Evolutionary conservation across 306 rosid species (phyloP).

Genomic region (Hylodesmum podocarpum): DNA sequence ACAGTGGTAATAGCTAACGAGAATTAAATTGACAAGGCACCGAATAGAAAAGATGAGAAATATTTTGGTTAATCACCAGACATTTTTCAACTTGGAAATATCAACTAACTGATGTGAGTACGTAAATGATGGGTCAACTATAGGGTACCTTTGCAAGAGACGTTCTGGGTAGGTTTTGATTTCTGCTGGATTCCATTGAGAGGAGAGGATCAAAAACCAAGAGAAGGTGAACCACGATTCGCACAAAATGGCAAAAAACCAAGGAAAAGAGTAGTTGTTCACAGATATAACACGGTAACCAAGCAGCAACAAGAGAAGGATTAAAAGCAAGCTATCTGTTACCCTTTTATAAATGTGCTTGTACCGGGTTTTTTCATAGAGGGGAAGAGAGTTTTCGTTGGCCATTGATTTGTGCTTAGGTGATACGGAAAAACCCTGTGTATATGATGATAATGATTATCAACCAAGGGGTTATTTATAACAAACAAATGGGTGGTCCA

Average conservation of each 20-base stretch:
- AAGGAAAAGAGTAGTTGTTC: conserved; percentile 40
- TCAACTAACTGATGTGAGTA: too few relatives aligned
- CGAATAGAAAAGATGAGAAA: too few relatives aligned
- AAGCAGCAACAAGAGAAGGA: conserved; percentile 45
- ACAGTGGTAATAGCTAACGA: too few relatives aligned
- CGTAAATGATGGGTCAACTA: neutral
- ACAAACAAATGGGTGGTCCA: neutral
- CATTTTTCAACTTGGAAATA: too few relatives aligned
- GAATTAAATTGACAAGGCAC: too few relatives aligned
- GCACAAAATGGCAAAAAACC: conserved; percentile 54
- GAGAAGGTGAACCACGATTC: conserved; percentile 55
- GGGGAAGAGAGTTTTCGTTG: conserved; percentile 14
- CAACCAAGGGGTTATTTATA: neutral
- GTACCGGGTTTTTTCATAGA: conserved; percentile 37
- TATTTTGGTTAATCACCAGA: too few relatives aligned
- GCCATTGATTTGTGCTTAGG: conserved; percentile 30
- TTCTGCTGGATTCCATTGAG: conserved; percentile 45
- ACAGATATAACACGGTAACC: conserved; percentile 39
- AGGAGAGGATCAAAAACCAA: conserved; percentile 37
- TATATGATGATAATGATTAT: neutral
- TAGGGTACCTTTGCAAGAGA: conserved; percentile 44
- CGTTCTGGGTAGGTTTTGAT: conserved; percentile 49
- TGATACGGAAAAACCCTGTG: neutral
- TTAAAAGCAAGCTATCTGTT: conserved; percentile 26
- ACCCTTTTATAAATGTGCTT: conserved; percentile 22